A percentile compares a stretch with the other conserved stretches of the same genome.
phyloP scores from a whole-genome alignment of 345 rosid genomes.

The Heritiera littoralis region DNA sequence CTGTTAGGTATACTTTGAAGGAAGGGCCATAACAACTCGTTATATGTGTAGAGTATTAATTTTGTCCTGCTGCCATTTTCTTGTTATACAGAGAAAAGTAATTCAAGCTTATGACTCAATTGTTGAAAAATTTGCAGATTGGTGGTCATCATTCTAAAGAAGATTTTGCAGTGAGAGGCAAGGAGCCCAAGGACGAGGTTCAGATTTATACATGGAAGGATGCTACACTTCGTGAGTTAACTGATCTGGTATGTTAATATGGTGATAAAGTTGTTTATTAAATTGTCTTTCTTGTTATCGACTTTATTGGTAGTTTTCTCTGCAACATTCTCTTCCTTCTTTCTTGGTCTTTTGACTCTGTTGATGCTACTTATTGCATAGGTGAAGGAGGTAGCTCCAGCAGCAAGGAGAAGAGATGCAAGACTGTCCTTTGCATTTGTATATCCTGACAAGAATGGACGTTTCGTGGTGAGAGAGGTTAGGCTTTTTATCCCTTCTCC shows the following conservation, averaged over 20 bases:
- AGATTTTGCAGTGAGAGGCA: conserved; percentile 94
- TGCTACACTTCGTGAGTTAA: conserved; percentile 85
- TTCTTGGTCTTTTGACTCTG: background rate
- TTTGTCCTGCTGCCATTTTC: background rate
- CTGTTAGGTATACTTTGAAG: background rate
- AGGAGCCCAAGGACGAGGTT: conserved; percentile 96
- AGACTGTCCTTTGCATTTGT: conserved; percentile 89
- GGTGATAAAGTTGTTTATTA: background rate
- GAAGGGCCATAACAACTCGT: background rate
- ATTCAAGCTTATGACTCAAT: background rate
- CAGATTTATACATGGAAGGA: conserved; percentile 98
- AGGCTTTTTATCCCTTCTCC: conserved; percentile 14
- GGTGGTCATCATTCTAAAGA: conserved; percentile 82
- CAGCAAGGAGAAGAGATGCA: conserved; percentile 91
- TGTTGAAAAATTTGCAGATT: conserved; percentile 41
- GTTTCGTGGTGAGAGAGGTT: conserved; percentile 76
- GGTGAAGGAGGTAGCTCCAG: conserved; percentile 93
- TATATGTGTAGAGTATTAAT: background rate
- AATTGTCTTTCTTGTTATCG: background rate
- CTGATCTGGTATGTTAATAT: conserved; percentile 66
- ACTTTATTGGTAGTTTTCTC: conserved; percentile 9
- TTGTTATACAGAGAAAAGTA: background rate
- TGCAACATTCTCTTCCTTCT: background rate
- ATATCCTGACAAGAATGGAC: conserved; percentile 79
- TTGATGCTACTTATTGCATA: conserved; percentile 24